Evolutionary conservation across 805 yeast species (phyloP), one percentile per base, ranked within the genome.

Genomic region (Candida boidinii): DNA sequence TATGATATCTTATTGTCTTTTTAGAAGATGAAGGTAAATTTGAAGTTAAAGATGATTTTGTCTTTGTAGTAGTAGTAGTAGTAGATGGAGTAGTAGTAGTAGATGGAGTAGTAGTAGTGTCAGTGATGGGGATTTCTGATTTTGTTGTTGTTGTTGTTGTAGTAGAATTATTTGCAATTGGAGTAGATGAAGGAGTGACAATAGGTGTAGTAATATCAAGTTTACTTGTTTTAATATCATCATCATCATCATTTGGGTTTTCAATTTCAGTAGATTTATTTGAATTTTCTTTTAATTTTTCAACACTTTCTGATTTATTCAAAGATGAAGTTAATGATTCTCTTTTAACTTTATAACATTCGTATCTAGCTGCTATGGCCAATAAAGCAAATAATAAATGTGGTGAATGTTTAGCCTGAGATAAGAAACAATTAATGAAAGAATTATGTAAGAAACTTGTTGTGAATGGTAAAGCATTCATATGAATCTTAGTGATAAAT

Each of bases 281-380:
- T n/a, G n/a, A n/a, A n/a, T n/a, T n/a, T n/a, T n/a, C n/a, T n/a
- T n/a, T n/a, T n/a, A n/a, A 17, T 12, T 25, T 10, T 16, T 19
- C n/a, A 14, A 7, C 17, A 17, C 10, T 17, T 24, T 8, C 4
- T 23, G 30, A 4, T 25, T 12, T n/a, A 7, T 12, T 15, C 9
- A 17, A 8, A 20, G 25, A 13, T 6, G 13, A 16, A 7, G 22
- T 18, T 29, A 17, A 12, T 29, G 25, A 13, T 13, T 16, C 30
- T 16, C 14, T 23, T 10, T 31, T 41, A 16, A 52, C 43, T 35
- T 56, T 57, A 31, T 53, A 54, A 25, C 51, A 46, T 39, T 58
- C 61, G 14, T 70, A 65, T 26, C 76, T 64, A 1, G 90, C 88
- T 3, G 90, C 83, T 27, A 76, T 79, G 0, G 90, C 84, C 28